phyloP scores from a whole-genome alignment of 176 grass and related monocot genomes.

The Alloteropsis semialata region DNA sequence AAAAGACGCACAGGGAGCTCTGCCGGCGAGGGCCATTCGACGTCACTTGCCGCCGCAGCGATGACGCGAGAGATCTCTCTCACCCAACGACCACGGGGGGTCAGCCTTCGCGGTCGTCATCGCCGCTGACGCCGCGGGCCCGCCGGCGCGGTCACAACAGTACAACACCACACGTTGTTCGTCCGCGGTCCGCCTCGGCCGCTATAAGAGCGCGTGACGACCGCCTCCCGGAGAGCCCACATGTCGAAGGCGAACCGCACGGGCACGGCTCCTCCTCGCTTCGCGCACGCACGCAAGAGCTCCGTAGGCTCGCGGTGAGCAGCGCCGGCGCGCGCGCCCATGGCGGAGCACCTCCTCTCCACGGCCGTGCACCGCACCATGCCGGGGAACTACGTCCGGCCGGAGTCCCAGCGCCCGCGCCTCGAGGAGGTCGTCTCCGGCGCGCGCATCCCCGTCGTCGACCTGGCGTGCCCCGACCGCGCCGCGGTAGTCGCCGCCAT shows the following conservation, averaged over 20 bases:
- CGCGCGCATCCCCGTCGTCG: constrained; percentile 56
- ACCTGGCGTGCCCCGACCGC: constrained; percentile 40
- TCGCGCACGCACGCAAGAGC: neutral
- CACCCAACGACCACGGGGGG: neutral
- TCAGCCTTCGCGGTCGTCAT: neutral
- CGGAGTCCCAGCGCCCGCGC: constrained; percentile 53
- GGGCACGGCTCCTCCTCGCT: neutral
- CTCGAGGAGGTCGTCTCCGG: constrained; percentile 43
- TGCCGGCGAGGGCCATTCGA: neutral
- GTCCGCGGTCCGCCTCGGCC: no score
- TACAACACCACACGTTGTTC: neutral
- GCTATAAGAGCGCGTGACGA: neutral
- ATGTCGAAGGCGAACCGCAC: neutral
- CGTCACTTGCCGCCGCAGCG: neutral
- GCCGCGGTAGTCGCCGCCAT: constrained; percentile 23
- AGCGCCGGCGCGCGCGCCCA: neutral
- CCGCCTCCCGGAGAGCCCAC: neutral
- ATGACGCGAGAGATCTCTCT: neutral
- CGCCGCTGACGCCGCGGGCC: neutral
- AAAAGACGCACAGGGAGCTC: neutral
- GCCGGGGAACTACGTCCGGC: constrained; percentile 51
- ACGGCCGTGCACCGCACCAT: constrained; percentile 34
- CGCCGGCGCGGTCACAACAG: no score
- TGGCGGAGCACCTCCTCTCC: constrained; percentile 66
- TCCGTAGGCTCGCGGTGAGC: neutral